A percentile compares a stretch with the other conserved stretches of the same genome.
Conservation (phyloP, 257 asterid genomes). For the Solanum etuberosum region DNA sequence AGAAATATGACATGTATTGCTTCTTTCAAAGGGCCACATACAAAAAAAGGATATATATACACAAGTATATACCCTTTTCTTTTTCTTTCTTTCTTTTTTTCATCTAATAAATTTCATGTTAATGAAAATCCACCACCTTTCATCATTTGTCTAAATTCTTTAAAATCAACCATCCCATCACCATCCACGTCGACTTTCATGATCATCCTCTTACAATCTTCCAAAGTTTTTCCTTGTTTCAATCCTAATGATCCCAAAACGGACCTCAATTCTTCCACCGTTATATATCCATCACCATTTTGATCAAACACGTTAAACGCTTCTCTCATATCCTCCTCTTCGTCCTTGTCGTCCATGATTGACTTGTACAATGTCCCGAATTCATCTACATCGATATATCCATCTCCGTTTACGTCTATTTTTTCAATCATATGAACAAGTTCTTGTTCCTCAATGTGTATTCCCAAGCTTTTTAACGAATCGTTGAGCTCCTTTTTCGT, state of each 20-base stretch:
- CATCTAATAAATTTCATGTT: neutral
- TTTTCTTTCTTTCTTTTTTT: neutral
- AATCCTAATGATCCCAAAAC: slow-evolving; percentile 27
- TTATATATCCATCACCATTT: slow-evolving; percentile 32
- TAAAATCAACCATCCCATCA: slow-evolving; percentile 30
- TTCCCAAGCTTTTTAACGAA: slow-evolving; percentile 24
- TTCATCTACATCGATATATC: slow-evolving; percentile 26
- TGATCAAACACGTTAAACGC: slow-evolving; percentile 40
- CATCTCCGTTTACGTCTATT: slow-evolving; percentile 31
- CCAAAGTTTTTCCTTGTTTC: slow-evolving; percentile 24
- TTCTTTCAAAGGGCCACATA: neutral
- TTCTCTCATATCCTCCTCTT: slow-evolving; percentile 32
- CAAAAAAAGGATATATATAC: neutral
- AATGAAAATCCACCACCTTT: slow-evolving; percentile 30
- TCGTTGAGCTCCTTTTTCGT: slow-evolving; percentile 24
- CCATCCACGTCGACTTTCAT: slow-evolving; percentile 36
- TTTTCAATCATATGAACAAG: slow-evolving; percentile 25
- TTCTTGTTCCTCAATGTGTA: slow-evolving; percentile 27
- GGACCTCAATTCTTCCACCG: slow-evolving; percentile 32
- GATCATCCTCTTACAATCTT: slow-evolving; percentile 30
- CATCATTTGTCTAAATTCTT: slow-evolving; percentile 39
- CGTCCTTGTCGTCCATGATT: slow-evolving; percentile 22
- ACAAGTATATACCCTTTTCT: neutral
- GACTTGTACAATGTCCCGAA: slow-evolving; percentile 27
- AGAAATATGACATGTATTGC: neutral